These are phyloP conservation scores for Blastomyces parvus DNA, from an alignment of 2,329 filamentous ascomycete genomes.

Conservation along the genomic window DNA sequence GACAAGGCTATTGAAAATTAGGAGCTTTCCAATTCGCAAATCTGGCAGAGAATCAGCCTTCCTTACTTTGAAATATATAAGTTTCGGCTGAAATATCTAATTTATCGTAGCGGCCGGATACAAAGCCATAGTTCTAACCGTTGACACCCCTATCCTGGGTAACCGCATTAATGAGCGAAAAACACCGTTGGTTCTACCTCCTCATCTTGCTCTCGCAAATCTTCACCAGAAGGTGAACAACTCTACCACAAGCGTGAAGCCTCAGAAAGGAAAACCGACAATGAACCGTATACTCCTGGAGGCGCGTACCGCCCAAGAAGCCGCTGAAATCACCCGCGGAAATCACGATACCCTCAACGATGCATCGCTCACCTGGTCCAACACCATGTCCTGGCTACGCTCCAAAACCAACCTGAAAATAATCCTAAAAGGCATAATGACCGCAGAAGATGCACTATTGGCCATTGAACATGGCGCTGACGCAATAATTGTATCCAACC, in stretches of 20 bases:
- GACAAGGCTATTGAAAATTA: neutral
- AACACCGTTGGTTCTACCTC: constrained; percentile 2
- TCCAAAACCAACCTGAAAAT: constrained; percentile 29
- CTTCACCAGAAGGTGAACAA: constrained; percentile 52
- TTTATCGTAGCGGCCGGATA: constrained; percentile 48
- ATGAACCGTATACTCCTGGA: constrained; percentile 44
- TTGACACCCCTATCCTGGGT: constrained; percentile 59
- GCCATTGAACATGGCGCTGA: constrained; percentile 37
- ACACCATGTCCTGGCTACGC: constrained; percentile 2
- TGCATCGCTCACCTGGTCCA: constrained; percentile 4
- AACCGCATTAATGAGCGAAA: constrained; percentile 42
- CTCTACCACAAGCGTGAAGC: constrained; percentile 49
- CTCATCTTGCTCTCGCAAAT: constrained; percentile 6
- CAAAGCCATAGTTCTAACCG: constrained; percentile 57
- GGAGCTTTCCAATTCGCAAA: neutral
- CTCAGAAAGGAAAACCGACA: constrained; percentile 34
- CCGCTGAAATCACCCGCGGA: constrained; percentile 46
- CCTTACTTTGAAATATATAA: neutral
- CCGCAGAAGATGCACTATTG: constrained; percentile 36
- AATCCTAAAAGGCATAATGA: constrained; percentile 48
- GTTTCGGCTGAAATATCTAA: constrained; percentile 32
- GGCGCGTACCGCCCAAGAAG: constrained; percentile 48
- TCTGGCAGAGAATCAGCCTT: neutral
- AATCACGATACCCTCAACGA: constrained; percentile 49
- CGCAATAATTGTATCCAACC: constrained; percentile 36